Evolutionary conservation across 495 filamentous ascomycete genomes (phyloP), one percentile per base, ranked within the genome.

Genomic region (Choiromyces venosus): DNA sequence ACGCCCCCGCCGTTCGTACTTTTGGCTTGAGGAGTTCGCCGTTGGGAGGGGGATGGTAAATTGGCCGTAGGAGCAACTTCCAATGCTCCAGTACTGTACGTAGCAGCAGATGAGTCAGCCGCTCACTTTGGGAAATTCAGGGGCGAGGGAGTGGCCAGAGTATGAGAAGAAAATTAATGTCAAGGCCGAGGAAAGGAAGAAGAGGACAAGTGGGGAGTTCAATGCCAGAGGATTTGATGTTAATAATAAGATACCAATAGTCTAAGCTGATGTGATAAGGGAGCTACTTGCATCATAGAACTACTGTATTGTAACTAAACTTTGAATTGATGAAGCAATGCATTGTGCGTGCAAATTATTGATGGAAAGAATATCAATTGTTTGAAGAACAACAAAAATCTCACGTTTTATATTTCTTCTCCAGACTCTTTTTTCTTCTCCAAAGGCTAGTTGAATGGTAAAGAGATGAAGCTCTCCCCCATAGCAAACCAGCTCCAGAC

Each of bases 381-480:
- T 33, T 61, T 61, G 52, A 56, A 4, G 46, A 33, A 61, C 14
- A 33, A 61, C 25, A 61, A 61, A 33, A 61, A 61, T 33, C 52
- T 61, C 52, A 29, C 52, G 18, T 33, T 61, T 33, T 61, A 33
- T 61, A 61, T 61, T 61, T 6, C 52, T 7, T 61, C 52, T 33
- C 52, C 52, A 61, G 52, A 61, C 52, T 61, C 52, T 61, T 61
- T 61, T 61, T 61, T 61, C 25, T 61, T 61, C 25, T 76, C 73
- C 42, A 66, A 70, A 75, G 73, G 70, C 56, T 37, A 38, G 25
- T 64, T 12, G 1, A 68, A 76, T 52, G 68, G 65, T 2, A 67
- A 67, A 52, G 71, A 70, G 37, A 18, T 75, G n/a, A 37, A 67
- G 61, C 39, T 76, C 52, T 16, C 18, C 0, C 52, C 52, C 25